Evolutionary conservation across 768 basidiomycete genomes (phyloP), one percentile per base, ranked within the genome.

Genomic region (Leucocoprinus birnbaumii): DNA sequence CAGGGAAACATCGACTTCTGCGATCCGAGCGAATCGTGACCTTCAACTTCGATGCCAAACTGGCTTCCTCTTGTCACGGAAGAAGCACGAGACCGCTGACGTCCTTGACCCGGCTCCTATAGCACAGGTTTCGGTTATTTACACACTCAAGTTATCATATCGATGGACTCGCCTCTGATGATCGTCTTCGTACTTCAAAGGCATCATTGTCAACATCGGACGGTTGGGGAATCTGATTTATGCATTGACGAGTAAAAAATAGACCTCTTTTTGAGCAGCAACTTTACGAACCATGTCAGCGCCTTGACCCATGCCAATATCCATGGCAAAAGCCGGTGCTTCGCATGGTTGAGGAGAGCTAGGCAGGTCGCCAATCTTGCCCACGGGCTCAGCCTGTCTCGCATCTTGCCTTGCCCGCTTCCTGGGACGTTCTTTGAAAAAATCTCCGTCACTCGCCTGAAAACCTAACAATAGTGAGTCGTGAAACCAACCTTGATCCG

Each of bases 91-190:
- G 90, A 89, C 31, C 71, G 72, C n/a, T 75, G 82, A 59, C 91
- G 89, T n/a, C 78, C 89, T 84, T 89, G 87, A 26, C 88, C 91
- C 45, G 90, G 90, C 71, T 91, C 89, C 91, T 91, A 61, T n/a
- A 57, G 38, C 10, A 24, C 7, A 19, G 13, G 47, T 35, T 31
- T 24, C 34, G 46, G n/a, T 10, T 21, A 11, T 10, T 50, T 40
- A 35, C 35, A 7, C 46, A n/a, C 16, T 13, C 26, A 18, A 22
- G 22, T 22, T 2, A 21, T 38, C n/a, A 56, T 24, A 38, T 52
- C 56, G 10, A 62, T 79, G 87, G 26, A n/a, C 60, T 44, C n/a
- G 59, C 60, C 48, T 59, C 58, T 21, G 60, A 61, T n/a, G 60
- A 61, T 18, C 58, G 53, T 22, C 60, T 45, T 21, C 47, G 51